phyloP scores from a whole-genome alignment of 495 filamentous ascomycete genomes.

The Penicillium salamii region DNA sequence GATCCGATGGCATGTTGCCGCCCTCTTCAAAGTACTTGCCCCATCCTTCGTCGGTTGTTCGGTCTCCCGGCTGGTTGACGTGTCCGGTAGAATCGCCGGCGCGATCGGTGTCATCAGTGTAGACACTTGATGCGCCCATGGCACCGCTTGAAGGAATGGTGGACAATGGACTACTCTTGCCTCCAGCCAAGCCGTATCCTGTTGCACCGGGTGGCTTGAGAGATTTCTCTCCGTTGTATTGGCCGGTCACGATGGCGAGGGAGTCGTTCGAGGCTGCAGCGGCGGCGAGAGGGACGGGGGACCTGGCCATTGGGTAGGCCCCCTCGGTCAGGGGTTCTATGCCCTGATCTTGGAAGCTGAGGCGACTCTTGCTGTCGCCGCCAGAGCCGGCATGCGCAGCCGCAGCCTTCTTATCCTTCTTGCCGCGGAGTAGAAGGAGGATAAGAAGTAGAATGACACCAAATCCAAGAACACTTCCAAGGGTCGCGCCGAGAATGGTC shows the following conservation, averaged over 20 bases:
- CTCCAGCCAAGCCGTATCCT: slow-evolving; percentile 17
- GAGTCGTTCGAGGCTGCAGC: slow-evolving; percentile 45
- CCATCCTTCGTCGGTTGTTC: slow-evolving; percentile 57
- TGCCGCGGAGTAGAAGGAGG: slow-evolving; percentile 66
- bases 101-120: slow-evolving; percentile 23
- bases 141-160: slow-evolving; percentile 34
- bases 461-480: slow-evolving; percentile 74
- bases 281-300: slow-evolving; percentile 39
- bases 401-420: slow-evolving; percentile 48
- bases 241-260: slow-evolving; percentile 43
- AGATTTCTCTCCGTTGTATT: slow-evolving; percentile 35
- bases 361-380: slow-evolving; percentile 52
- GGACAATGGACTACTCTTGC: slow-evolving; percentile 31
- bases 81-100: slow-evolving; percentile 7
- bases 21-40: slow-evolving; percentile 58
- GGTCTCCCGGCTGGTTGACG: slow-evolving; percentile 38
- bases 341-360: slow-evolving; percentile 65
- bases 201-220: slow-evolving; percentile 25
- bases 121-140: slow-evolving; percentile 21
- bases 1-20: slow-evolving; percentile 34
- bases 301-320: slow-evolving; percentile 43
- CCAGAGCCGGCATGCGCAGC: slow-evolving; percentile 51
- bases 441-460: slow-evolving; percentile 65
- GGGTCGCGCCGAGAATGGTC: slow-evolving; percentile 68
- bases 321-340: slow-evolving; percentile 48